These are phyloP conservation scores for Ensete ventricosum DNA, from an alignment of 176 grass and related monocot genomes.

Conservation along the genomic window DNA sequence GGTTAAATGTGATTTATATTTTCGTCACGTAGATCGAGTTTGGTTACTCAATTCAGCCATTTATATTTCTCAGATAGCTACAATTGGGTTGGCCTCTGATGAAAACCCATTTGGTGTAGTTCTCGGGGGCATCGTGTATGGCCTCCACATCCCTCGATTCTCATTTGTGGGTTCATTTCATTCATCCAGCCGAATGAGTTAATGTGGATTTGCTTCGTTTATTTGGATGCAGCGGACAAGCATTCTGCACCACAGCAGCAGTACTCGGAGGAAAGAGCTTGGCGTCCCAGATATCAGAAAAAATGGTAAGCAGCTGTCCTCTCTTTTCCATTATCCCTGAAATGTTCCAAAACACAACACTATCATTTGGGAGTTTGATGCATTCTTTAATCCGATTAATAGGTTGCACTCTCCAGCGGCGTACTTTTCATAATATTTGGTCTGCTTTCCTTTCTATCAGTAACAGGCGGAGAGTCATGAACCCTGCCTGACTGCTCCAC, in stretches of 20 bases:
- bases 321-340: too few relatives aligned
- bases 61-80: conserved; percentile 61
- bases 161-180: neutral
- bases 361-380: too few relatives aligned
- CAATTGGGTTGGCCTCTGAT: conserved; percentile 91
- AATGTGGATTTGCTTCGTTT: conserved; percentile 6
- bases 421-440: neutral
- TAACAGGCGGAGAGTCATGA: neutral
- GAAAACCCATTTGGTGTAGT: conserved; percentile 90
- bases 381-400: neutral
- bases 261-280: conserved; percentile 93
- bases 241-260: conserved; percentile 92
- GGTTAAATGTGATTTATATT: conserved; percentile 13
- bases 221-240: conserved; percentile 53
- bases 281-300: conserved; percentile 97
- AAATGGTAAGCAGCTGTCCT: conserved; percentile 43
- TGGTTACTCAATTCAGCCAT: neutral
- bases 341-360: too few relatives aligned
- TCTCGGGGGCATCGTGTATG: conserved; percentile 83
- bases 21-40: neutral
- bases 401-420: neutral
- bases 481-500: neutral
- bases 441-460: neutral
- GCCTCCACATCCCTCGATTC: conserved; percentile 3
- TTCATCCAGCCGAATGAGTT: neutral